Evolutionary conservation across 2,329 filamentous ascomycete genomes (phyloP), one percentile per base, ranked within the genome.

Genomic region (Neurospora sp.): DNA sequence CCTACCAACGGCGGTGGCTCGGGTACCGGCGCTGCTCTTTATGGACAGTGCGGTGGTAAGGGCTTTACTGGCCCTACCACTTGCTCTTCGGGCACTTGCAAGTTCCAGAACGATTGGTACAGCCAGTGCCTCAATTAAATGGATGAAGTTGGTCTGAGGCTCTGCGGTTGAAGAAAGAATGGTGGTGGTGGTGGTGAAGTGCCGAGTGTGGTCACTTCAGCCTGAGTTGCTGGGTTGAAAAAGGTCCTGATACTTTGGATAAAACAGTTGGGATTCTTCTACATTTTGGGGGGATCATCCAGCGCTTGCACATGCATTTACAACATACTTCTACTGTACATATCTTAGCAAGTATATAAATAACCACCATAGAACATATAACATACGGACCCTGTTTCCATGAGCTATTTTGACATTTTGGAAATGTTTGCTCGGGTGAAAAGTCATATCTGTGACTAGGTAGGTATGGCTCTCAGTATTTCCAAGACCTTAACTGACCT

Each of bases 41-140:
- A 74, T 28, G 74, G 69, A 17, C 74, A 75, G 74, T 75, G 74
- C 69, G 74, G 74, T 37, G 74, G 74, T 4, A 36, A 70, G n/a
- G 74, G 74, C 6, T 75, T 72, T 46, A 71, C 73, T 15, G 74
- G 74, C 19, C 70, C 74, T n/a, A 75, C 73, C 11, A 66, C 66
- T 5, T 75, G 74, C 39, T 70, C 73, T 3, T 66, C 70, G 69
- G 74, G 74, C 11, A 75, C 67, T 0, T 75, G 74, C 74, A 74
- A 69, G 70, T 70, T 17, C 15, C 67, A 67, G 6, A 75, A 75
- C 66, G 40, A 75, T 39, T 75, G 69, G 67, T 75, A 75, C 17
- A 74, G 73, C 70, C 67, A 74, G 69, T 69, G 67, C 38, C 67
- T 69, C 52, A 52, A 52, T 12, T 69, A 69, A 66, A 65, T 66